Evolutionary conservation across 2,329 filamentous ascomycete genomes (phyloP), one percentile per base, ranked within the genome.

Genomic region (Cladosporium sp.): DNA sequence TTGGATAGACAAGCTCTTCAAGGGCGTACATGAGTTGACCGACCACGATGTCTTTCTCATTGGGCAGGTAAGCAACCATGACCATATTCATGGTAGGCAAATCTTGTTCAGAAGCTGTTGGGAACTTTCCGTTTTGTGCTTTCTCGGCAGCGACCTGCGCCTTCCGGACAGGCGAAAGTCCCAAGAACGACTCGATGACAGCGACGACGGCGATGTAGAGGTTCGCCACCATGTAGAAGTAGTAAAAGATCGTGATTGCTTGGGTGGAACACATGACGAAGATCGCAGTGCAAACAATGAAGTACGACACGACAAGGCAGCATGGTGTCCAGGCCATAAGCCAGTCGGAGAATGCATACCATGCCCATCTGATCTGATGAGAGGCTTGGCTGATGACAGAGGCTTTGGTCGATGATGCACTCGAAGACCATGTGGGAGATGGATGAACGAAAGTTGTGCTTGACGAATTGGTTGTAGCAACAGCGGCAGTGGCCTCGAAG

Each of bases 61-160:
- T 80, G 5, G 78, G 78, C n/a, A 80, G 69, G 61, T 80, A 80
- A 14, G 78, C 78, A 2, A 80, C 78, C 56, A 80, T 78, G 55
- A 80, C 69, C 40, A 80, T 67, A 60, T 80, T 78, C 17, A 80
- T 69, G 25, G 75, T 73, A 1, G 73, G 72, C 2, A 80, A 68
- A 14, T 77, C 63, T 28, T 64, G 3, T 15, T 55, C 51, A 7
- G 38, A 17, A 28, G 12, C 67, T 63, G 37, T 64, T 67, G 2
- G 67, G 64, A 49, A 70, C 66, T 19, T 52, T 42, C 45, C 61
- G 9, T 60, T 60, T 43, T 71, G 66, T n/a, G 69, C 67, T 28
- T 65, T 66, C 49, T 65, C 66, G 9, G 69, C 66, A 7, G 66
- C 65, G 55, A 63, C 62, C 25, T 64, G 64, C 8, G 68, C 66